phyloP scores from a whole-genome alignment of 2,329 filamentous ascomycete genomes.

The Fusarium robinianum region DNA sequence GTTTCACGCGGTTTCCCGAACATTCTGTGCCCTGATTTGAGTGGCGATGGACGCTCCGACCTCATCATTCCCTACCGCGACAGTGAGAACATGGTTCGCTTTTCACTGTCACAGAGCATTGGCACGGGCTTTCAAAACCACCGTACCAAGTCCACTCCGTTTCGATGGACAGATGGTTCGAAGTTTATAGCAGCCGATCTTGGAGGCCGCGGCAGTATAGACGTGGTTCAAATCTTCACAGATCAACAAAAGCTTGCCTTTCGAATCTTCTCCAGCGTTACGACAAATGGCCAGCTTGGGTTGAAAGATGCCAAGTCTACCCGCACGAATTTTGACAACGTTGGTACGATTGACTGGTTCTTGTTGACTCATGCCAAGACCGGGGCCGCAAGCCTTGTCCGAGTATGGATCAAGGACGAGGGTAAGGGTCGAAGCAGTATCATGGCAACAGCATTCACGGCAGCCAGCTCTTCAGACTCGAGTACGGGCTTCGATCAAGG shows the following conservation, averaged over 20 bases:
- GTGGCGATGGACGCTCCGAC: conserved; percentile 3
- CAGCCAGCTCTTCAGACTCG: neutral
- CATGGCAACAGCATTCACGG: conserved; percentile 1
- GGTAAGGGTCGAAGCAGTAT: neutral
- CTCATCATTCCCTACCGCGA: neutral
- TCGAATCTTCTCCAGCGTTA: neutral
- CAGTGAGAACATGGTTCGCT: neutral
- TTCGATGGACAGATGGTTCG: neutral
- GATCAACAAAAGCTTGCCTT: conserved; percentile 1
- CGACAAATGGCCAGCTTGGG: neutral
- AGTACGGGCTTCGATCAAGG: neutral
- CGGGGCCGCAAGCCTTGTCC: neutral
- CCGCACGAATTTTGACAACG: neutral
- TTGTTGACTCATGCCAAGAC: neutral
- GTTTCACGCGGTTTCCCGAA: neutral
- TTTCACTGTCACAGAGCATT: conserved; percentile 1
- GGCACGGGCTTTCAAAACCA: neutral
- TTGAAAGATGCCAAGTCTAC: neutral
- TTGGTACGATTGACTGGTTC: conserved; percentile 2
- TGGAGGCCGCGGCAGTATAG: neutral
- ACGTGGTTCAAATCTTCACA: conserved; percentile 6
- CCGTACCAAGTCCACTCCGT: neutral
- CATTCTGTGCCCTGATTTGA: neutral
- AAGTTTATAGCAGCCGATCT: conserved; percentile 5
- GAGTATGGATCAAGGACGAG: neutral